Evolutionary conservation across 306 rosid species (phyloP).

Genomic region (Corylus heterophylla): DNA sequence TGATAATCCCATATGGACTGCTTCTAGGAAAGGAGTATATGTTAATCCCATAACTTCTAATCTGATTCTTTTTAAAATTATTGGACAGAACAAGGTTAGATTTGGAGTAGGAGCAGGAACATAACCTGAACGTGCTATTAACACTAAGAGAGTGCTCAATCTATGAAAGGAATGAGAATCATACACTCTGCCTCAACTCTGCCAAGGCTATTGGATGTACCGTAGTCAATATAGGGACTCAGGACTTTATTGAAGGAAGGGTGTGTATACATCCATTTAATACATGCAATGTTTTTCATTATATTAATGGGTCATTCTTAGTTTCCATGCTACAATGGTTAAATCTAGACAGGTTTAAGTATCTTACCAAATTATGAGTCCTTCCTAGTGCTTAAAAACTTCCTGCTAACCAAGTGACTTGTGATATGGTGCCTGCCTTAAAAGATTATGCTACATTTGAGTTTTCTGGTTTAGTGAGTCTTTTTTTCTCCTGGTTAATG

Average conservation of each 20-base stretch:
- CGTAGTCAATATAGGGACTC: slow-evolving; percentile 95
- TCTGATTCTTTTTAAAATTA: too few relatives aligned
- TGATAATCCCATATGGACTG: too few relatives aligned
- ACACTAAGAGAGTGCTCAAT: slow-evolving; percentile 79
- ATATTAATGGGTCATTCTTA: background rate
- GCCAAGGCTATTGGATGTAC: slow-evolving; percentile 99
- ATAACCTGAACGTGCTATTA: slow-evolving; percentile 91
- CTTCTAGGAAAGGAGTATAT: too few relatives aligned
- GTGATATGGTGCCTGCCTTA: background rate
- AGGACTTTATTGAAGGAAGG: slow-evolving; percentile 97
- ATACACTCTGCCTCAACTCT: slow-evolving; percentile 96
- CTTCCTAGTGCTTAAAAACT: background rate
- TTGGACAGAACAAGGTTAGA: too few relatives aligned
- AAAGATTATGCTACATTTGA: background rate
- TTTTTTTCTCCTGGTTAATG: background rate
- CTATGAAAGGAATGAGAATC: slow-evolving; percentile 98
- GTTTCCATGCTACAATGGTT: background rate
- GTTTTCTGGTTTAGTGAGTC: background rate
- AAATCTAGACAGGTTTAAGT: too few relatives aligned
- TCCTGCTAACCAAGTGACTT: background rate
- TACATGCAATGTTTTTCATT: background rate
- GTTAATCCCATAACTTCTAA: too few relatives aligned
- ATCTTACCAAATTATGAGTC: background rate
- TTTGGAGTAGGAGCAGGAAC: too few relatives aligned
- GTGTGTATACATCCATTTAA: slow-evolving; percentile 41